Percentiles rank a stretch among this genome's conserved stretches.
These are phyloP conservation scores for Cladosporium phlei DNA, from an alignment of 2,329 filamentous ascomycete species.

Conservation along the genomic window DNA sequence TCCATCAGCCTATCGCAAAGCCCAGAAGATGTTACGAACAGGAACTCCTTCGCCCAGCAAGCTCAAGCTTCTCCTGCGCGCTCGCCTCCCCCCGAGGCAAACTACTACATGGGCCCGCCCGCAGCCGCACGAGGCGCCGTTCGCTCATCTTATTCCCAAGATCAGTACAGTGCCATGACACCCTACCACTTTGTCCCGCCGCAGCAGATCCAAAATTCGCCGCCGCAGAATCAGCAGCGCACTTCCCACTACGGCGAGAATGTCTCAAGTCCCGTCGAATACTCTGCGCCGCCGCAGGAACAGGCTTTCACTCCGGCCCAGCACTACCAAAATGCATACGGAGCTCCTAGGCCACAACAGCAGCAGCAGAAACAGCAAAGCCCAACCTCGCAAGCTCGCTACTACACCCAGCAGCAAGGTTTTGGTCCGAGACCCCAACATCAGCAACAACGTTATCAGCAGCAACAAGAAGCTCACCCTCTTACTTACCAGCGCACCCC, in stretches of 20 bases:
- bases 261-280: neutral
- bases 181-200: constrained; percentile 2
- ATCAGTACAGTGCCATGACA: constrained; percentile 5
- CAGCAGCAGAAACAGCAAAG: constrained; percentile 15
- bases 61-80: no score
- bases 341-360: constrained; percentile 2
- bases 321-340: neutral
- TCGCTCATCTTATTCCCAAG: neutral
- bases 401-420: neutral
- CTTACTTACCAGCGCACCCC: constrained; percentile 18
- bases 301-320: neutral
- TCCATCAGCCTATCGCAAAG: constrained; percentile 20
- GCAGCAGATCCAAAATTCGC: neutral
- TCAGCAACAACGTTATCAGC: constrained; percentile 2
- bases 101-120: constrained; percentile 1
- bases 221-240: constrained; percentile 1
- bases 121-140: constrained; percentile 8
- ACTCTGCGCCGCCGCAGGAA: neutral
- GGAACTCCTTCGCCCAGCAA: neutral
- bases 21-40: neutral
- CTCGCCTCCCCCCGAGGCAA: neutral
- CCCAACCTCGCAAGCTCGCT: neutral
- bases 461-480: constrained; percentile 4
- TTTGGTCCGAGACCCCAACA: neutral
- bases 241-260: constrained; percentile 3